A percentile compares a stretch with the other conserved stretches of the same genome.
These are phyloP conservation scores for Stipa capillata DNA, from an alignment of 176 grass and related monocot genomes.

Conservation along the genomic window DNA sequence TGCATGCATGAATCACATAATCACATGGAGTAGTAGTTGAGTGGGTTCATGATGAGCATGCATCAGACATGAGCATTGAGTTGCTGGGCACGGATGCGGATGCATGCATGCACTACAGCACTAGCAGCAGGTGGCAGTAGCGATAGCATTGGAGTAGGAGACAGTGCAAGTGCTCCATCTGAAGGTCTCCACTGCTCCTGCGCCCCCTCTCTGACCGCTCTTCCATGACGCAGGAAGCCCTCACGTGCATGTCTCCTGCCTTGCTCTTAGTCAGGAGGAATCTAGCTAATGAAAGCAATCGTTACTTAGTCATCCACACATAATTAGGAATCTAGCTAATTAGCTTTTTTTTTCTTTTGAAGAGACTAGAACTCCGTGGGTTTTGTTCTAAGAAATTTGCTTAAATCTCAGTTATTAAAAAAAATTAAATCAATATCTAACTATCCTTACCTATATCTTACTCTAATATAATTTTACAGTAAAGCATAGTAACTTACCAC, in stretches of 20 bases:
- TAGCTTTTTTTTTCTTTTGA: background rate
- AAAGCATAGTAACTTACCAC: too few species aligned
- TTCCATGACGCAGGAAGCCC: background rate
- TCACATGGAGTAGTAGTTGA: background rate
- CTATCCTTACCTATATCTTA: too few species aligned
- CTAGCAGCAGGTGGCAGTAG: too few species aligned
- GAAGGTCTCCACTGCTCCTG: background rate
- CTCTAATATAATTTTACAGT: too few species aligned
- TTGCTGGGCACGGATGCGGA: background rate
- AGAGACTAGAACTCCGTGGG: too few species aligned
- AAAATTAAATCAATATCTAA: too few species aligned
- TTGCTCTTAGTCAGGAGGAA: too few species aligned
- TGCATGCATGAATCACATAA: background rate
- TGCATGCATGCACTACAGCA: background rate
- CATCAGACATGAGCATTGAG: background rate
- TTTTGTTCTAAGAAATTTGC: too few species aligned
- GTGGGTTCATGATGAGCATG: slow-evolving; percentile 22
- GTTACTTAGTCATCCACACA: background rate
- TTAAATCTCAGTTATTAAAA: too few species aligned
- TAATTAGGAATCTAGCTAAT: background rate
- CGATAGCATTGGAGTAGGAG: background rate
- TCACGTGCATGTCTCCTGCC: slow-evolving; percentile 5
- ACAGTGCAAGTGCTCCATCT: background rate
- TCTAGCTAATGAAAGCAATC: background rate
- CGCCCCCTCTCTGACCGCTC: background rate